These are phyloP conservation scores for Ogataea pini DNA, from an alignment of 805 yeast species.

Conservation along the genomic window DNA sequence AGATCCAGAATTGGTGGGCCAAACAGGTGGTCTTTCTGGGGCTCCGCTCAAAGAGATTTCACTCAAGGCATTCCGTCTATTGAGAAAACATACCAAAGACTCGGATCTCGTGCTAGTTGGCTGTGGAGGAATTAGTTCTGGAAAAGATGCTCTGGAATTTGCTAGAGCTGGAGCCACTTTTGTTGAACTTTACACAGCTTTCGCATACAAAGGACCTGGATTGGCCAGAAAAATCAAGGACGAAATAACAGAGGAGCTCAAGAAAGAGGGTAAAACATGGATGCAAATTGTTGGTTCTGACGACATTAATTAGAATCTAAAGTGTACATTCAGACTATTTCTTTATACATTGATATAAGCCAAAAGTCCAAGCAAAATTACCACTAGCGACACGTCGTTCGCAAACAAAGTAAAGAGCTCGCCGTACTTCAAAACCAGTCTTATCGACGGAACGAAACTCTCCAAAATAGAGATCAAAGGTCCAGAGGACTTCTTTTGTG, in stretches of 20 bases:
- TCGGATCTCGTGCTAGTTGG: constrained; percentile 78
- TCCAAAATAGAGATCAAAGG: constrained; percentile 24
- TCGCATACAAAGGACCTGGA: constrained; percentile 93
- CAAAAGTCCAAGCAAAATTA: constrained; percentile 28
- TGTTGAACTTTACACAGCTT: constrained; percentile 83
- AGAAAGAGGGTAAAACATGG: constrained; percentile 83
- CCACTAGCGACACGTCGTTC: constrained; percentile 31
- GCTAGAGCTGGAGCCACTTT: constrained; percentile 94
- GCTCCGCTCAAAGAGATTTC: constrained; percentile 82
- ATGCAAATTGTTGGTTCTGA: constrained; percentile 71
- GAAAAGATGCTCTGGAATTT: constrained; percentile 86
- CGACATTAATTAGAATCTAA: constrained; percentile 32
- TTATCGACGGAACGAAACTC: constrained; percentile 27
- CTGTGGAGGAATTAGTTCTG: constrained; percentile 91
- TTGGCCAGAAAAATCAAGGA: constrained; percentile 61
- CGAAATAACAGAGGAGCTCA: constrained; percentile 59
- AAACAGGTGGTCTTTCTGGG: constrained; percentile 93
- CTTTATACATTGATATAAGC: constrained; percentile 13
- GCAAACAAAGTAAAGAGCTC: constrained; percentile 28
- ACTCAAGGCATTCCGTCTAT: constrained; percentile 64
- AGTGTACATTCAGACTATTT: neutral
- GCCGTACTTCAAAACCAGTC: constrained; percentile 26
- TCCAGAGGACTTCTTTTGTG: constrained; percentile 16
- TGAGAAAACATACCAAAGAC: constrained; percentile 77
- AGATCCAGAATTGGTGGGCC: constrained; percentile 43